Evolutionary conservation across 768 basidiomycete genomes (phyloP).

Genomic region (Tylopilus sp.): DNA sequence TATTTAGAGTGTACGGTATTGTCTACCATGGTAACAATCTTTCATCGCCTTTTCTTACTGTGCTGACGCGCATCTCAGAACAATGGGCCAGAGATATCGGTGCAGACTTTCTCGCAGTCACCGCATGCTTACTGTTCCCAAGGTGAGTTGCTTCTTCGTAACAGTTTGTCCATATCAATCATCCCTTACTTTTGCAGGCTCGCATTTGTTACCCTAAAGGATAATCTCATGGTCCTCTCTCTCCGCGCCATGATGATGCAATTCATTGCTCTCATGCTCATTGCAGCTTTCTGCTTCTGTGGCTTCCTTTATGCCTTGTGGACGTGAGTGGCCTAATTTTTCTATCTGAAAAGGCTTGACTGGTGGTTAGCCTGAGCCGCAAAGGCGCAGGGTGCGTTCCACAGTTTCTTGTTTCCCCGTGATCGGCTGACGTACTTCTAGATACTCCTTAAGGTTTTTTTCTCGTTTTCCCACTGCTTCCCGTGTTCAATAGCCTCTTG

Average conservation of each 20-base stretch:
- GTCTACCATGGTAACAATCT: constrained; percentile 53
- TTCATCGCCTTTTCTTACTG: neutral
- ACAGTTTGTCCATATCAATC: neutral
- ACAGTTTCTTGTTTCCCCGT: neutral
- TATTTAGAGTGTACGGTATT: constrained; percentile 71
- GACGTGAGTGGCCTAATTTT: constrained; percentile 58
- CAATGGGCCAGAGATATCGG: constrained; percentile 67
- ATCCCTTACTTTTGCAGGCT: constrained; percentile 45
- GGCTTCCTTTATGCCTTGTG: constrained; percentile 92
- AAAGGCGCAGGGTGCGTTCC: constrained; percentile 52
- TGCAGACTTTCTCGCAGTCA: constrained; percentile 81
- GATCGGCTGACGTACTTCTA: constrained; percentile 9
- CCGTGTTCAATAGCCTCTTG: neutral
- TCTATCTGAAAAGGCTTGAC: constrained; percentile 8
- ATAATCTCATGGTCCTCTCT: constrained; percentile 77
- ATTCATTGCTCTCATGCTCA: constrained; percentile 78
- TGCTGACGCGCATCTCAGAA: constrained; percentile 35
- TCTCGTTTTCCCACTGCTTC: neutral
- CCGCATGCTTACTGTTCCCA: constrained; percentile 89
- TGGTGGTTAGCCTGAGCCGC: constrained; percentile 50
- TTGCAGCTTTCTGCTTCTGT: constrained; percentile 86
- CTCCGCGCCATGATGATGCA: constrained; percentile 92
- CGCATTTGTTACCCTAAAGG: constrained; percentile 86
- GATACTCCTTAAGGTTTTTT: constrained; percentile 35
- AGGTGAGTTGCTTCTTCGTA: constrained; percentile 42